phyloP scores from a whole-genome alignment of 2,329 filamentous ascomycete genomes.

The Shiraia sp. region DNA sequence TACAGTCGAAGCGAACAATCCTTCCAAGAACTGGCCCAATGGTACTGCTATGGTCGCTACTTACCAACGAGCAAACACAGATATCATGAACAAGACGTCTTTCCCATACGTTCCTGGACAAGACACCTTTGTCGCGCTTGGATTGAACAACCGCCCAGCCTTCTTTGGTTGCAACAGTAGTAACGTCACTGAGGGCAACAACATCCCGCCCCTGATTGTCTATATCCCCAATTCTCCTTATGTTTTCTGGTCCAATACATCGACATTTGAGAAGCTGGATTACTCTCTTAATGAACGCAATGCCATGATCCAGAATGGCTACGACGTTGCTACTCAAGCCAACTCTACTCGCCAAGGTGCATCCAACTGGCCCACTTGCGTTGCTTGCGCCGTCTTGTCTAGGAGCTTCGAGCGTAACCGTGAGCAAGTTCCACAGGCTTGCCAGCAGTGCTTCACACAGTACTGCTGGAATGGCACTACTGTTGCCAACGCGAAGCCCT shows the following conservation, averaged over 20 bases:
- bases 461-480: slow-evolving; percentile 96
- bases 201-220: slow-evolving; percentile 70
- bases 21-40: slow-evolving; percentile 68
- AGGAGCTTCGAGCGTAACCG: slow-evolving; percentile 74
- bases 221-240: slow-evolving; percentile 90
- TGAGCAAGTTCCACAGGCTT: slow-evolving; percentile 70
- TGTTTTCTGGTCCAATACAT: slow-evolving; percentile 73
- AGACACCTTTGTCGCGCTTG: slow-evolving; percentile 78
- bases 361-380: slow-evolving; percentile 75
- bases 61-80: slow-evolving; percentile 66
- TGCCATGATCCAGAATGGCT: slow-evolving; percentile 83
- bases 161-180: slow-evolving; percentile 78
- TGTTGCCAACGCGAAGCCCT: slow-evolving; percentile 34
- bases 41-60: slow-evolving; percentile 75
- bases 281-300: slow-evolving; percentile 72
- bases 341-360: slow-evolving; percentile 72
- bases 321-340: slow-evolving; percentile 78
- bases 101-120: slow-evolving; percentile 75
- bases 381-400: slow-evolving; percentile 83
- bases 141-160: slow-evolving; percentile 72
- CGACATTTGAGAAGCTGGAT: slow-evolving; percentile 67
- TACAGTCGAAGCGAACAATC: slow-evolving; percentile 49
- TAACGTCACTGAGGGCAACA: slow-evolving; percentile 60
- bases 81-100: slow-evolving; percentile 66
- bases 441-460: slow-evolving; percentile 71